Conservation (phyloP, 2,329 filamentous ascomycete species). For the Trichoderma breve region DNA sequence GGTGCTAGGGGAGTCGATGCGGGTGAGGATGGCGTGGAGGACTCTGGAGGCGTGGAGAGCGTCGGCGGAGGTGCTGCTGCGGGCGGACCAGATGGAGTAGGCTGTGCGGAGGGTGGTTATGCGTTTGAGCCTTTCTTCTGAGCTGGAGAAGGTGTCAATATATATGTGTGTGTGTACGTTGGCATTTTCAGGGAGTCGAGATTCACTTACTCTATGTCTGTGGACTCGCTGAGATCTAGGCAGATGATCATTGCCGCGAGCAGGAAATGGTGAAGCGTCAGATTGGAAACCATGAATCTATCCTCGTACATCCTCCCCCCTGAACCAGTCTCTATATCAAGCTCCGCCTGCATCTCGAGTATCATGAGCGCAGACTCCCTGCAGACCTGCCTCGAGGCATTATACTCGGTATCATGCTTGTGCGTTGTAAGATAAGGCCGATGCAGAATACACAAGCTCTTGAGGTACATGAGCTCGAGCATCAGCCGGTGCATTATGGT, state of each 20-base stretch:
- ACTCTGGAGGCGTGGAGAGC: conserved; percentile 44
- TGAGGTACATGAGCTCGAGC: conserved; percentile 48
- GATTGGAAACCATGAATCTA: conserved; percentile 51
- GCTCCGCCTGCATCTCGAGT: conserved; percentile 47
- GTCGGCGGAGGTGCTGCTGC: conserved; percentile 39
- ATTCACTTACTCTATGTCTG: conserved; percentile 35
- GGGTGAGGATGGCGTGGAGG: conserved; percentile 43
- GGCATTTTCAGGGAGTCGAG: not conserved
- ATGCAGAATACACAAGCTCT: conserved; percentile 50
- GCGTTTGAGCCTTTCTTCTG: conserved; percentile 35
- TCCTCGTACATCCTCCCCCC: conserved; percentile 53
- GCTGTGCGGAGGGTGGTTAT: conserved; percentile 39
- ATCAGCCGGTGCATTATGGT: conserved; percentile 50
- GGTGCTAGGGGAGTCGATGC: conserved; percentile 29
- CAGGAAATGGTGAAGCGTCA: conserved; percentile 57
- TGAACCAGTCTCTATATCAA: conserved; percentile 44
- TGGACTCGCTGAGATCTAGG: conserved; percentile 46
- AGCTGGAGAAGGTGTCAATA: not conserved
- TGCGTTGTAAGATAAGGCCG: conserved; percentile 45
- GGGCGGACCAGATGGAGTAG: conserved; percentile 44
- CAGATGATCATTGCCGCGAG: conserved; percentile 60
- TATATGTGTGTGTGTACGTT: not conserved
- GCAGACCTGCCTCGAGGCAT: conserved; percentile 41
- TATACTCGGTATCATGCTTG: conserved; percentile 39
- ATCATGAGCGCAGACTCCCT: conserved; percentile 45